Percentiles rank a stretch among this genome's conserved stretches.
Evolutionary conservation across 257 asterid genomes (phyloP).

Genomic region (Leonotis leonurus): DNA sequence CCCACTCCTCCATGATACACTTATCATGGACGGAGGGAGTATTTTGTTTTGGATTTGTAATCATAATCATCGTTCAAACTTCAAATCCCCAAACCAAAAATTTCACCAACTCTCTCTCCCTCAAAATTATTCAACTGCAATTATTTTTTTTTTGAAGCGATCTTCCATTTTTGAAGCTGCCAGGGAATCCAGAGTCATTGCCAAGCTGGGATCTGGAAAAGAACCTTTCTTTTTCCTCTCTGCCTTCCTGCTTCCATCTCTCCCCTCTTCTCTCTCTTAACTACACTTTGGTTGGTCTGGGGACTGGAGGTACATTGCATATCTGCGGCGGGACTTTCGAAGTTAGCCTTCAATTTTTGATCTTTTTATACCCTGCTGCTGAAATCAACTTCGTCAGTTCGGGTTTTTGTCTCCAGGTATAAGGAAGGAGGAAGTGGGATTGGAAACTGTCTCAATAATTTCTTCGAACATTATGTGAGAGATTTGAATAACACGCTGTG

Average conservation of each 20-base stretch:
- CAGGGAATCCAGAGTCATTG: conserved; percentile 17
- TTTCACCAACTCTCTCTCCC: conserved; percentile 14
- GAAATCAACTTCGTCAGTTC: neutral
- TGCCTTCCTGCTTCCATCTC: conserved; percentile 6
- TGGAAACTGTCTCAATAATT: conserved; percentile 11
- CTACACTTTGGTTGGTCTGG: conserved; percentile 7
- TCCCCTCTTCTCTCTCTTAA: neutral
- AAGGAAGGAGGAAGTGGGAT: conserved; percentile 7
- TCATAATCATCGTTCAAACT: conserved; percentile 24
- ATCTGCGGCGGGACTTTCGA: conserved; percentile 10
- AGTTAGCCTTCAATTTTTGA: neutral
- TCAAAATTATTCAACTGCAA: conserved; percentile 26
- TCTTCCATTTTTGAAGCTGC: conserved; percentile 29
- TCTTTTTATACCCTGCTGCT: neutral
- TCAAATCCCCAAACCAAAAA: conserved; percentile 35
- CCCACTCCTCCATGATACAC: too few relatives aligned
- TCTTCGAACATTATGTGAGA: conserved; percentile 23
- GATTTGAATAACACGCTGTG: conserved; percentile 8
- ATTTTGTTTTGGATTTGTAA: too few relatives aligned
- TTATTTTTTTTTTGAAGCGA: conserved; percentile 18
- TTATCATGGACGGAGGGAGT: too few relatives aligned
- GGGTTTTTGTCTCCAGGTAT: neutral
- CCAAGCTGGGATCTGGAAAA: conserved; percentile 42
- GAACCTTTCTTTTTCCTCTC: conserved; percentile 21
- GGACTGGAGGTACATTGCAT: conserved; percentile 27